These are phyloP conservation scores for Pyracantha coccinea DNA, from an alignment of 331 rosid genomes.

Conservation along the genomic window DNA sequence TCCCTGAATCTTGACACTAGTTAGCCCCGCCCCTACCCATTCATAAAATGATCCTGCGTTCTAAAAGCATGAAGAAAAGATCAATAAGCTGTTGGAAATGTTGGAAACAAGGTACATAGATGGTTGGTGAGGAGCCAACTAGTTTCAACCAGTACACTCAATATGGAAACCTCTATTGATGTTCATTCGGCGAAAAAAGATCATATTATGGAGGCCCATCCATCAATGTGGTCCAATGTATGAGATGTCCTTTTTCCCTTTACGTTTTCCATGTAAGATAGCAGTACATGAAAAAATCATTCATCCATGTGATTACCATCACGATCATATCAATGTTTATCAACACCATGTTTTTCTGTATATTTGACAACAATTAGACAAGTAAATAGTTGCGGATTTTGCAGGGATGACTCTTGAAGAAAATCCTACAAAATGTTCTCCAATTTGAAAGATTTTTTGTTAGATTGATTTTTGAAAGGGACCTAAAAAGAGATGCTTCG, in stretches of 20 bases:
- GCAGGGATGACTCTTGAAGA: neutral
- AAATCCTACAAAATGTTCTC: neutral
- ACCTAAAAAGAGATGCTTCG: neutral
- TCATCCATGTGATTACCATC: neutral
- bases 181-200: neutral
- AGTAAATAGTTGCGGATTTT: neutral
- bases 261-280: neutral
- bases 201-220: neutral
- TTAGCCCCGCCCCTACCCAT: conserved; percentile 76
- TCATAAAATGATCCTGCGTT: conserved; percentile 89
- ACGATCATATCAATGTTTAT: neutral
- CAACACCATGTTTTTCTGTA: neutral
- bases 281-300: neutral
- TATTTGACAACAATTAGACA: neutral
- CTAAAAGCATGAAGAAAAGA: conserved; percentile 28
- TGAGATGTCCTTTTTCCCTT: neutral
- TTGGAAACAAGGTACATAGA: conserved; percentile 1
- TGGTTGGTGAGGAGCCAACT: neutral
- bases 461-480: neutral
- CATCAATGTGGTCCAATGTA: neutral
- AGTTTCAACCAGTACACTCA: no score
- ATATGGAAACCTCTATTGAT: neutral
- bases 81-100: neutral
- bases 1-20: conserved; percentile 61
- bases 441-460: neutral